Evolutionary conservation across 768 basidiomycete genomes (phyloP), one percentile per base, ranked within the genome.

Genomic region (Leccinellum luteum): DNA sequence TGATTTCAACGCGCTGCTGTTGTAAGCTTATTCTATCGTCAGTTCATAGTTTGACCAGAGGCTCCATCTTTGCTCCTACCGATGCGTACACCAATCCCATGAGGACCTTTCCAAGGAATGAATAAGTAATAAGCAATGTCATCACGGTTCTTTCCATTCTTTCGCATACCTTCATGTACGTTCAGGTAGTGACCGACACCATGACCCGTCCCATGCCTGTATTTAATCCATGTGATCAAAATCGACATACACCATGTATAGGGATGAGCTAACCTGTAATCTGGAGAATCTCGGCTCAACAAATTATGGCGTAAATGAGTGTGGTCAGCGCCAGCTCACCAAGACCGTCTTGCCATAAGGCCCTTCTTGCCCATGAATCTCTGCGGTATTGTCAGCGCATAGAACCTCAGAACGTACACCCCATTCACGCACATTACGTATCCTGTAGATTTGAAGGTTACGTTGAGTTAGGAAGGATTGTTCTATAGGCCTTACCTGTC

Each of bases 131-230:
- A 28, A 28, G 28, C 28, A 49, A 44, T n/a, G 3, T 12, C 9
- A 17, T 13, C 28, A 15, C 9, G 14, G 15, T 6, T 3, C 15
- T 56, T 34, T 51, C n/a, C 0, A 35, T 31, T 27, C 27, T 8
- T 32, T 28, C 10, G 57, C 38, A 34, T 58, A 76, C 77, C 79
- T 80, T 98, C 94, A 65, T 98, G 95, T 0, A 98, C 95, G 59
- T 97, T 97, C 54, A 98, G 74, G 76, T 89, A 98, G 62, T 91
- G 87, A 0, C 96, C 96, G 31, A 99, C 90, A 32, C 97, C 96
- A 64, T 98, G 96, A 0, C 94, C 94, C 19, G 95, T 97, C 5
- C 92, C 91, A 60, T 97, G 94, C 58, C 93, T 89, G 52, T 7
- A 43, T 60, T 34, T 35, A 31, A 32, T 44, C 55, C 61, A 45